Evolutionary conservation across 345 rosid species (phyloP), one percentile per base, ranked within the genome.

Genomic region (Hirschfeldia incana): DNA sequence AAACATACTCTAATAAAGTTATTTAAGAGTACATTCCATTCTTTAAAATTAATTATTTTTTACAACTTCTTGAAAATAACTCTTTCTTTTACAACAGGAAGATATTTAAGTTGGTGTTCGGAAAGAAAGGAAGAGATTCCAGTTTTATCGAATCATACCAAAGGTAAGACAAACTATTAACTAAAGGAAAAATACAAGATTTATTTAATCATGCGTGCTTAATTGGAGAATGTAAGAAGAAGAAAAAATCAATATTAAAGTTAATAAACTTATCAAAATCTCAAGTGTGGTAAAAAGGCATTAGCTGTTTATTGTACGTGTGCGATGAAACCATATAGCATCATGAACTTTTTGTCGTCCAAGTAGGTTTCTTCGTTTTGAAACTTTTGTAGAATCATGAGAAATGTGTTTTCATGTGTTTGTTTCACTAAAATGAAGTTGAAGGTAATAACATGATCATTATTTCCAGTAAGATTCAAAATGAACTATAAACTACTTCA

Each of bases 1-100:
- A 32, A 69, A 57, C 67, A 67, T 58, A 67, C 66, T 55, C 78
- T 53, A 65, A 74, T 53, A 65, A 74, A 21, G 37, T 6, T 17
- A 11, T 16, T 11, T 6, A 42, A 44, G 61, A 63, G 21, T 63
- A 73, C 44, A 42, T 46, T 28, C 2, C 29, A 60, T 60, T 59
- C 16, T 72, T 59, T 15, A 39, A 59, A 21, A 21, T 21, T 21
- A 21, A 21, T 21, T 21, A 21, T 21, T 21, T 21, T 21, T 21
- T 21, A 21, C 21, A 21, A 21, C 21, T 21, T 21, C 49, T 42
- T 42, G 4, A 29, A 6, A 30, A 6, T 49, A 74, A 1, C 7
- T 15, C 2, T 29, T 44, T 29, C 12, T 44, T 11, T 1, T 63
- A 73, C 34, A 15, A 33, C 49, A 16, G 46, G 26, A 73, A 62